Evolutionary conservation across 768 basidiomycete species (phyloP).

Genomic region (Zangia roseola): DNA sequence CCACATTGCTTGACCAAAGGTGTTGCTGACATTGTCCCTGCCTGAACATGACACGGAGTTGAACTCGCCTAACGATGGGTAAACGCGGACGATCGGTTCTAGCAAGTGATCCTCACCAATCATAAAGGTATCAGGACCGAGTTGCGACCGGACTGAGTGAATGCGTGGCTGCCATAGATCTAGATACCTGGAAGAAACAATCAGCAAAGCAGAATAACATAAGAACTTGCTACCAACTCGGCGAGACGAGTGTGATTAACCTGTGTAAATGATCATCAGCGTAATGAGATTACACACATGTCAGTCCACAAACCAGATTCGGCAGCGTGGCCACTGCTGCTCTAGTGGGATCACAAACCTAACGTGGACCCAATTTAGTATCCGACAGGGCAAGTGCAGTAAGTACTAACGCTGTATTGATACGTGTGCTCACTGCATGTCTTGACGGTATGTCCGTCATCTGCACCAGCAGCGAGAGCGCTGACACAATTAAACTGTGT

Average conservation of each 20-base stretch:
- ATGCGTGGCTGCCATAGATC: constrained; percentile 55
- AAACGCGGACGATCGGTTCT: neutral
- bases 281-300: neutral
- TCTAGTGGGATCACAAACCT: constrained; percentile 25
- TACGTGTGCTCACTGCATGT: constrained; percentile 55
- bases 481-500: constrained; percentile 45
- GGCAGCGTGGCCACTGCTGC: constrained; percentile 47
- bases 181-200: constrained; percentile 39
- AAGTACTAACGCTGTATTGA: constrained; percentile 45
- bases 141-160: constrained; percentile 42
- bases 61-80: constrained; percentile 43
- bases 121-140: constrained; percentile 48
- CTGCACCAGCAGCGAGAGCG: constrained; percentile 46
- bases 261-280: constrained; percentile 24
- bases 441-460: constrained; percentile 40
- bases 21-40: constrained; percentile 48
- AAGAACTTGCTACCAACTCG: constrained; percentile 31
- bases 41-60: constrained; percentile 57
- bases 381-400: constrained; percentile 23
- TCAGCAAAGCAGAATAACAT: neutral
- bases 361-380: constrained; percentile 34
- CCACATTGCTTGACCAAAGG: constrained; percentile 57
- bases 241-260: constrained; percentile 54
- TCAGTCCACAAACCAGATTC: constrained; percentile 39
- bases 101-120: constrained; percentile 35